phyloP scores from a whole-genome alignment of 2,329 filamentous ascomycete genomes.

The Cordyceps javanica region DNA sequence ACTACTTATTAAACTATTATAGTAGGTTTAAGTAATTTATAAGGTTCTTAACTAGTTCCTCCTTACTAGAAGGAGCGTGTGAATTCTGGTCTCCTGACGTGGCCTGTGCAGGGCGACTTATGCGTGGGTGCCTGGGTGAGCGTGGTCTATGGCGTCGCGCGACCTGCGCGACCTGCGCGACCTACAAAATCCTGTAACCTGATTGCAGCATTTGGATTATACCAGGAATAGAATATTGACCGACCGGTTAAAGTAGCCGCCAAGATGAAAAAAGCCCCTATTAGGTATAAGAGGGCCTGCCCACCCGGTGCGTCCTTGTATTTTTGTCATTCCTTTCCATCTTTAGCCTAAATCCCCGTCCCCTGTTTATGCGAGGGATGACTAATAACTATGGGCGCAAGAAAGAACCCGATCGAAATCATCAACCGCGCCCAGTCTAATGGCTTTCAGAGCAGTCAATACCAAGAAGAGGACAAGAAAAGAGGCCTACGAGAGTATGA shows the following conservation, averaged over 20 bases:
- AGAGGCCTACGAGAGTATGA: not conserved
- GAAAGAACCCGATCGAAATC: not conserved
- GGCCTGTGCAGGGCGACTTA: not conserved
- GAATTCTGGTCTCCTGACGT: conserved; percentile 3
- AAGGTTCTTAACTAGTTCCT: not conserved
- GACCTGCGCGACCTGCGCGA: not conserved
- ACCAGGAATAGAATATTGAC: not conserved
- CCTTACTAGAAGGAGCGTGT: not conserved
- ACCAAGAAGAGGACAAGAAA: not conserved
- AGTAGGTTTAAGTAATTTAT: no score
- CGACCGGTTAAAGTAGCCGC: not conserved
- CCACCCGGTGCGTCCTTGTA: not conserved
- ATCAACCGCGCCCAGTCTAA: not conserved
- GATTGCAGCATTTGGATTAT: conserved; percentile 1
- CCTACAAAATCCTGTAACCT: not conserved
- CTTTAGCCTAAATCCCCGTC: not conserved
- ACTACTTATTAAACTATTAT: no score
- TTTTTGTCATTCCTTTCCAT: not conserved
- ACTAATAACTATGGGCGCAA: not conserved
- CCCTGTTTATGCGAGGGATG: not conserved
- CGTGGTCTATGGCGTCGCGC: not conserved
- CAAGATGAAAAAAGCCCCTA: not conserved
- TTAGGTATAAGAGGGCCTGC: not conserved
- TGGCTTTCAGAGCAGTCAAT: not conserved
- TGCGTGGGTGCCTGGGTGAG: conserved; percentile 5